These are phyloP conservation scores for Micromonas commoda DNA, from an alignment of 139 green algal genomes.

Conservation along the genomic window DNA sequence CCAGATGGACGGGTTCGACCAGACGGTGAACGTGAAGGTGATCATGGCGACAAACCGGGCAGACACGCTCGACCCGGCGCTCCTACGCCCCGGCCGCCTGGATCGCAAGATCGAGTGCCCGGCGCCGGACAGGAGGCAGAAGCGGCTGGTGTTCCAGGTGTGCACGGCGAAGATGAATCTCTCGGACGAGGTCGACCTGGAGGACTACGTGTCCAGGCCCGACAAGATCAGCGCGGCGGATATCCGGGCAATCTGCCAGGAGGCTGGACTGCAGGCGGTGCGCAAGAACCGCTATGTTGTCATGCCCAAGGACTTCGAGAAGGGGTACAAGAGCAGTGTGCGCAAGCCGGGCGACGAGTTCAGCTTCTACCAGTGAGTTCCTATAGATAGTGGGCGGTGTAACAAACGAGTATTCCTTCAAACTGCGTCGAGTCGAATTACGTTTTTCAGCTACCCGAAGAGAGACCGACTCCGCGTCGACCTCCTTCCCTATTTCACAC, in stretches of 20 bases:
- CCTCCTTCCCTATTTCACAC: too few relatives aligned
- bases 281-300: constrained; percentile 97
- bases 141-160: constrained; percentile 98
- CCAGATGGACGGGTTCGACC: constrained; percentile 97
- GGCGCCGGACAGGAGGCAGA: constrained; percentile 90
- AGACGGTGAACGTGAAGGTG: constrained; percentile 81
- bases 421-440: too few relatives aligned
- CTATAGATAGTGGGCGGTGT: too few relatives aligned
- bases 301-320: constrained; percentile 98
- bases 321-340: constrained; percentile 94
- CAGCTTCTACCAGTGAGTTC: constrained; percentile 89
- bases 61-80: constrained; percentile 94
- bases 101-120: constrained; percentile 99
- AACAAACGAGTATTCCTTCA: too few relatives aligned
- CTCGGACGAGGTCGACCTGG: constrained; percentile 94
- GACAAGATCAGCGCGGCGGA: constrained; percentile 98
- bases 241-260: constrained; percentile 63
- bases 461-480: too few relatives aligned
- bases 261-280: constrained; percentile 86
- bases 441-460: too few relatives aligned
- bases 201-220: constrained; percentile 93
- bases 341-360: constrained; percentile 86
- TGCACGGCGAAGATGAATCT: constrained; percentile 98
- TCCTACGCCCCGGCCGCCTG: constrained; percentile 90
- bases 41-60: constrained; percentile 99